A percentile compares a stretch with the other conserved stretches of the same genome.
phyloP scores from a whole-genome alignment of 192 early-diverging fungal genomes.

The Podila minutissima region DNA sequence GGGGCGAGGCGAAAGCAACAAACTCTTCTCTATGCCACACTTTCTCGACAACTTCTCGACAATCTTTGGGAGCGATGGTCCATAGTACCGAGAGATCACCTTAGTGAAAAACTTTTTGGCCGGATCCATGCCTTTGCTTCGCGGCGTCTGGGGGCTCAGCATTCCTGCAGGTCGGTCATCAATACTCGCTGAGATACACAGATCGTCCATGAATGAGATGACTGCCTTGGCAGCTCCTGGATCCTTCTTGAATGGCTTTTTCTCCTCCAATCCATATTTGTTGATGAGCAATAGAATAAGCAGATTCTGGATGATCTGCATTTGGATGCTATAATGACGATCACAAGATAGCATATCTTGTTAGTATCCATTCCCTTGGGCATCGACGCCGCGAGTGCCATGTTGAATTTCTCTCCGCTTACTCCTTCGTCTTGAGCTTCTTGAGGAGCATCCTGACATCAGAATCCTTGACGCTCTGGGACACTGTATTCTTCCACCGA shows the following conservation, averaged over 20 bases:
- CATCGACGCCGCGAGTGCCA: neutral
- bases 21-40: conserved; percentile 27
- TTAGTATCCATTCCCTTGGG: neutral
- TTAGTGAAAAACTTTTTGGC: conserved; percentile 44
- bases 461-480: conserved; percentile 23
- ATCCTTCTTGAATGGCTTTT: conserved; percentile 49
- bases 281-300: conserved; percentile 35
- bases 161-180: conserved; percentile 25
- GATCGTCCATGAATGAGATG: conserved; percentile 38
- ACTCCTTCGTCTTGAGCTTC: conserved; percentile 45
- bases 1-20: conserved; percentile 24
- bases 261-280: conserved; percentile 40
- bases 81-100: conserved; percentile 30
- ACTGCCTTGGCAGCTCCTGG: conserved; percentile 29
- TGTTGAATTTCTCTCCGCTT: neutral
- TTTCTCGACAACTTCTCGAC: conserved; percentile 31
- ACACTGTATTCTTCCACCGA: conserved; percentile 17
- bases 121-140: conserved; percentile 37
- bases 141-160: conserved; percentile 37
- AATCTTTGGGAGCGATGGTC: conserved; percentile 20
- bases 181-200: conserved; percentile 28
- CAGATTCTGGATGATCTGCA: conserved; percentile 44
- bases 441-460: conserved; percentile 12
- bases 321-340: conserved; percentile 17
- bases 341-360: neutral